Percentiles rank a stretch among this genome's conserved stretches.
Conservation (phyloP, 2,329 filamentous ascomycete genomes). For the Aspergillus sp. region DNA sequence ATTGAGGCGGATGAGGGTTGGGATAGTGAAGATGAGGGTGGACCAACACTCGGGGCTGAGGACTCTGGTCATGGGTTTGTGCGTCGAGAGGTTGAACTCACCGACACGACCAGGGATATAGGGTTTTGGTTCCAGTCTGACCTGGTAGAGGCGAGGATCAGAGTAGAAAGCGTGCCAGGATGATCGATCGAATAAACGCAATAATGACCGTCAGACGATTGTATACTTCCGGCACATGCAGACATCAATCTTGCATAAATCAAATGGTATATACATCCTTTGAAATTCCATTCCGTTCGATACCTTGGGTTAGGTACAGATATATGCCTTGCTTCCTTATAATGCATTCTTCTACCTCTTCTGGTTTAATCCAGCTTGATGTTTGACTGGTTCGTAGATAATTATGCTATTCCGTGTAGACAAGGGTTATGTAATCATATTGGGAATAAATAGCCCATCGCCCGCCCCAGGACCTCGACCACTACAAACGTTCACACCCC, state of each 20-base stretch:
- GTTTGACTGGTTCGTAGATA: too few species aligned
- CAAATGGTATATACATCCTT: too few species aligned
- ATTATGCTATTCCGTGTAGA: neutral
- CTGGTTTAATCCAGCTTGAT: too few species aligned
- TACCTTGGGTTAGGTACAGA: too few species aligned
- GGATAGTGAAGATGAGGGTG: slow-evolving; percentile 45
- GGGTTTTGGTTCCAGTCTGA: slow-evolving; percentile 73
- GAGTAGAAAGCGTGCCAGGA: slow-evolving; percentile 56
- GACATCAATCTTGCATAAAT: too few species aligned
- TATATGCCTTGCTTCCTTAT: too few species aligned
- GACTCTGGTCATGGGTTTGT: slow-evolving; percentile 58
- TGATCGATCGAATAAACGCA: neutral
- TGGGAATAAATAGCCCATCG: neutral
- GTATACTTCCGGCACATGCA: too few species aligned
- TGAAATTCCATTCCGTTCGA: too few species aligned
- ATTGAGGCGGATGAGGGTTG: slow-evolving; percentile 52
- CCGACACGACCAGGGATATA: slow-evolving; percentile 75
- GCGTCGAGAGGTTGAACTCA: slow-evolving; percentile 75
- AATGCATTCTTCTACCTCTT: too few species aligned
- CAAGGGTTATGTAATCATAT: slow-evolving; percentile 9
- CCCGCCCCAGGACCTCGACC: neutral
- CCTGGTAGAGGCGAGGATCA: slow-evolving; percentile 65
- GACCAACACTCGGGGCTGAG: slow-evolving; percentile 21
- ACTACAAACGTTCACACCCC: too few species aligned
- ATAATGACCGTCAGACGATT: neutral